Base-by-base conservation (phyloP, 2,329 filamentous ascomycete species). In the Pseudogymnoascus pannorum region DNA sequence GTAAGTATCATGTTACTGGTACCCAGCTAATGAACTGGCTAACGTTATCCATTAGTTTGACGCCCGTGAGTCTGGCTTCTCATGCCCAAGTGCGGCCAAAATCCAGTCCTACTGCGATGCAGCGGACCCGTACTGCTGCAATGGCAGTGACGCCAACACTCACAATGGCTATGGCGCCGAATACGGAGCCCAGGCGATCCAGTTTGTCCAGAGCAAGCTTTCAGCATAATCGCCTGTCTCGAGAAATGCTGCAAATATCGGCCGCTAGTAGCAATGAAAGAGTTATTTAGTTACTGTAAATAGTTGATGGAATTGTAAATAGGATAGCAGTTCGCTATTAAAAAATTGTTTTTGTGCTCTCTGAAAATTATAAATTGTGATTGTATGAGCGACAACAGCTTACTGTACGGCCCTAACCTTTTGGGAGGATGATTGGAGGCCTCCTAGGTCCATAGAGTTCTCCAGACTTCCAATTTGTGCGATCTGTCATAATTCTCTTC, bases 31-130 rank as follows among this genome's bases (percentile, higher is more conserved):
- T 7, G 24, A 57, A 40, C 14, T 9, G n/a, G 20, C 29, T 63
- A 57, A 61, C 29, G 24, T 16, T 36, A 18, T 29, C 44, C 14
- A 5, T 24, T 62, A 87, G 83, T 87, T 88, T 64, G 82, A 83
- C 59, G 79, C 83, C 31, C 81, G 85, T 4, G 79, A 82, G 0
- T 68, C 75, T 4, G 82, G 83, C 24, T 87, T 84, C 72, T 73
- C 72, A 48, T 87, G 85, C 74, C 66, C 69, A 84, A 82, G 22
- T 29, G 44, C 44, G 4, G 9, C 14, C 44, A 51, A 51, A 67
- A 82, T 87, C 66, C 75, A 86, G 73, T 84, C 82, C 4, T 88
- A 87, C 76, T 88, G 86, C 71, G 85, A 88, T 66, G 74, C 79
- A 4, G 68, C 80, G 3, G 85, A 88, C 65, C 84, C 84, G 0